Base-by-base conservation (phyloP, 352 stramenopile species). In the Globisporangium paroecandrum region DNA sequence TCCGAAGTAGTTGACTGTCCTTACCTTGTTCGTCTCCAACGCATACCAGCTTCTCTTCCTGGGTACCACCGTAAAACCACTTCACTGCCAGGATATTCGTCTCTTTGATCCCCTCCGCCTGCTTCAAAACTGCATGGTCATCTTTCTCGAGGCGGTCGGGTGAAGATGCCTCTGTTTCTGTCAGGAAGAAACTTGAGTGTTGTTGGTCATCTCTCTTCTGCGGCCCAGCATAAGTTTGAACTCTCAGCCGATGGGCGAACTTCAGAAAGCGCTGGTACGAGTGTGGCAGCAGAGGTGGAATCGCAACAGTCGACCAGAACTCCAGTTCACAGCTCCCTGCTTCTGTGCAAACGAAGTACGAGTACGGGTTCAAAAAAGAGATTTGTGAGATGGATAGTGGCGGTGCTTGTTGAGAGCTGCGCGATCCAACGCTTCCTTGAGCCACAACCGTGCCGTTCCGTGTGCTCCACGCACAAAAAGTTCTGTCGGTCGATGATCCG, bases 381-480 rank as follows among this genome's bases (percentile, higher is more conserved):
- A 84, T 64, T 27, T 72, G 67, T 7, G 66, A 58, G 53, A 77
- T 69, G n/a, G 71, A 62, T 3, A 46, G 13, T 8, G 24, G 18
- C 15, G 32, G 2, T 18, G 9, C 27, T 36, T 51, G 8, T 3
- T 66, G 41, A 22, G 13, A 18, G 38, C 32, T 27, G 12, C 18
- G 36, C 2, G 15, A 51, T 0, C 36, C 24, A 34, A 12, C 56
- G 0, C 43, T 73, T 41, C 53, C 75, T 58, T 78, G 69, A 25
- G 64, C 74, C 20, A 78, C 32, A 2, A 86, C 69, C 3, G 70
- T 60, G 0, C 64, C 73, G 58, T 81, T 82, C 41, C 75, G 73
- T 10, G 84, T 27, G 59, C 83, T 84, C 81, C 81, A 89, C 6
- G 81, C 65, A 29, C 79, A 87, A 51, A 87, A 84, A 0, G 61